phyloP scores from a whole-genome alignment of 441 rosid species.

The Corymbia citriodora region DNA sequence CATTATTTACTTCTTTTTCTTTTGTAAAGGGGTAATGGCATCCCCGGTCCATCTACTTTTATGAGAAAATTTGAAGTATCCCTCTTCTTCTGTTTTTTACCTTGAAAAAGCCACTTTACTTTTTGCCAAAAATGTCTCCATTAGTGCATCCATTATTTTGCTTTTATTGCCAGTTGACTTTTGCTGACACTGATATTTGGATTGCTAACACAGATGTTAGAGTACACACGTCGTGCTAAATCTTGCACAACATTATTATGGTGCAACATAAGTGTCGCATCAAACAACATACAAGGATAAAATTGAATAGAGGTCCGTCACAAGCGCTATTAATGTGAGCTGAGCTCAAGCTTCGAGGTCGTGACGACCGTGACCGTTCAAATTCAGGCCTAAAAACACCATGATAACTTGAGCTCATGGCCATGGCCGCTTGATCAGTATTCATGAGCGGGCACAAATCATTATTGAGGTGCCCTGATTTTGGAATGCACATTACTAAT shows the following conservation, averaged over 20 bases:
- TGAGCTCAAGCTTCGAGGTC: not conserved
- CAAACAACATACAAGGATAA: not conserved
- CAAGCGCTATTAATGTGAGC: not conserved
- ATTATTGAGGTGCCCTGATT: not conserved
- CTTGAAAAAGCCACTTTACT: not conserved
- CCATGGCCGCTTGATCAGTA: not conserved
- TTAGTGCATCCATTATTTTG: not conserved
- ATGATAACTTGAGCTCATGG: not conserved
- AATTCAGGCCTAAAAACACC: not conserved
- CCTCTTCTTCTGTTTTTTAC: not conserved
- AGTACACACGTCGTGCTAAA: not conserved
- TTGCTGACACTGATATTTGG: not conserved
- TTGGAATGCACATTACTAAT: too few relatives aligned
- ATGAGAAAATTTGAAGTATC: not conserved
- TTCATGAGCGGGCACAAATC: not conserved
- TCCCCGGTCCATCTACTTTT: not conserved
- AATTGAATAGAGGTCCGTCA: not conserved
- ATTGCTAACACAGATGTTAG: not conserved
- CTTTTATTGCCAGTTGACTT: not conserved
- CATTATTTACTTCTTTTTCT: not conserved
- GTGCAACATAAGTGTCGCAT: not conserved
- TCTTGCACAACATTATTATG: not conserved
- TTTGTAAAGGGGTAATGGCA: not conserved
- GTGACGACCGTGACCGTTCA: not conserved
- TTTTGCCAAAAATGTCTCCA: not conserved